Evolutionary conservation across 1,139 yeast species (phyloP).

Genomic region (Blastobotrys ciferrii): DNA sequence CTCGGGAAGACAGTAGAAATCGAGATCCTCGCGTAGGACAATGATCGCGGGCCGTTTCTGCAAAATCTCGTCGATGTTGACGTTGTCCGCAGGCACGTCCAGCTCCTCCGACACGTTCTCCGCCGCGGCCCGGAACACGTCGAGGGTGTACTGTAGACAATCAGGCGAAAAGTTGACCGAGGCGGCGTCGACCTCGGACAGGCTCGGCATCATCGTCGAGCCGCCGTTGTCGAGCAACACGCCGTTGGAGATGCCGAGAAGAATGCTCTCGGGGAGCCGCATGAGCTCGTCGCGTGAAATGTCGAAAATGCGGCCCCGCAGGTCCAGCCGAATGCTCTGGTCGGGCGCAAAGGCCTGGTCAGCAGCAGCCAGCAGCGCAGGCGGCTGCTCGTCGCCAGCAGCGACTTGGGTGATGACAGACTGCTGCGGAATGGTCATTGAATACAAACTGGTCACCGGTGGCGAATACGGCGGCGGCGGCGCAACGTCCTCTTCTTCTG

Average conservation of each 20-base stretch:
- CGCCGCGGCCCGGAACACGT: constrained; percentile 53
- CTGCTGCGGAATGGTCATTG: constrained; percentile 27
- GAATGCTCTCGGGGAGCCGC: constrained; percentile 86
- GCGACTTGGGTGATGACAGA: constrained; percentile 38
- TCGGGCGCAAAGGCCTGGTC: constrained; percentile 24
- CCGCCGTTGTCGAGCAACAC: constrained; percentile 41
- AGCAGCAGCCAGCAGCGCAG: constrained; percentile 16
- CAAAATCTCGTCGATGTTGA: constrained; percentile 49
- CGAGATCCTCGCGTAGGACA: constrained; percentile 90
- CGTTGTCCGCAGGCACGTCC: constrained; percentile 6
- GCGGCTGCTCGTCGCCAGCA: constrained; percentile 11
- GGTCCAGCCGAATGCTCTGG: constrained; percentile 53
- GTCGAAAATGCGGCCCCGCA: constrained; percentile 61
- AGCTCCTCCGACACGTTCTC: constrained; percentile 11
- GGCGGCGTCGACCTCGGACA: constrained; percentile 18
- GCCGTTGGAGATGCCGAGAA: constrained; percentile 85
- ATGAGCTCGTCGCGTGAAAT: constrained; percentile 85
- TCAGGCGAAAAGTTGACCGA: constrained; percentile 70
- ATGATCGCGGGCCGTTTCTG: constrained; percentile 85
- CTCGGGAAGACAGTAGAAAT: constrained; percentile 81
- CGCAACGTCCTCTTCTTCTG: constrained; percentile 14
- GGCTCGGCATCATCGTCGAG: constrained; percentile 7
- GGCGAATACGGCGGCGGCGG: constrained; percentile 36
- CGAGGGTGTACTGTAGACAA: constrained; percentile 80
- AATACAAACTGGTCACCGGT: constrained; percentile 24